A percentile compares a stretch with the other conserved stretches of the same genome.
Conservation (phyloP, 202 grass and related monocot species). For the Setaria viridis region DNA sequence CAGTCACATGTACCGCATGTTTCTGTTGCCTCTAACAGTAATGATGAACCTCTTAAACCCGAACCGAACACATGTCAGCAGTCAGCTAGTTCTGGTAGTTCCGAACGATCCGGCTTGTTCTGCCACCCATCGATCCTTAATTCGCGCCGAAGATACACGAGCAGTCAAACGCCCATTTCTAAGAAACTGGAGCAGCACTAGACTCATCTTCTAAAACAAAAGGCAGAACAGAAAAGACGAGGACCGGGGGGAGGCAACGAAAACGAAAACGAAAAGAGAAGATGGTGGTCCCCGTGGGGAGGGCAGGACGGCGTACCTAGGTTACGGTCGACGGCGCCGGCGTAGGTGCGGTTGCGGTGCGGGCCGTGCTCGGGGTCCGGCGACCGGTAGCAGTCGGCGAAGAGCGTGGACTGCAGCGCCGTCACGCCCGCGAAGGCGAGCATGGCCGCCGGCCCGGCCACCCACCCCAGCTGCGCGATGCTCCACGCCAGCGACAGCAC, state of each 20-base stretch:
- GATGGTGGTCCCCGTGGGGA: too few species aligned
- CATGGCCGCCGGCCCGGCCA: constrained; percentile 63
- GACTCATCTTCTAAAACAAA: neutral
- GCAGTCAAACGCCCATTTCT: neutral
- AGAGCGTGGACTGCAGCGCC: constrained; percentile 56
- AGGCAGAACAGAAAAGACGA: neutral
- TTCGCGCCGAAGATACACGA: neutral
- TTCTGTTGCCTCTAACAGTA: neutral
- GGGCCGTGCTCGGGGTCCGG: constrained; percentile 71
- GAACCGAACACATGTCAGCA: neutral
- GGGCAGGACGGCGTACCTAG: constrained; percentile 42
- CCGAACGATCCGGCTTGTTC: neutral
- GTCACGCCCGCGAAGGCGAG: constrained; percentile 67
- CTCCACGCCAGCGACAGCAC: constrained; percentile 87
- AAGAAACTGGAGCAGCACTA: neutral
- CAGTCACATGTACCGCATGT: neutral
- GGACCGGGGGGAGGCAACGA: too few species aligned
- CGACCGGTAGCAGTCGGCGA: constrained; percentile 78
- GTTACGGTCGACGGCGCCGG: constrained; percentile 60
- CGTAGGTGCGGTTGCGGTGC: constrained; percentile 68
- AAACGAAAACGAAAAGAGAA: neutral
- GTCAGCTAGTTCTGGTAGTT: neutral
- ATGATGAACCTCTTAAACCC: constrained; percentile 14
- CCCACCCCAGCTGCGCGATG: constrained; percentile 85
- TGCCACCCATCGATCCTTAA: neutral